These are phyloP conservation scores for Lathyrus tuberosus DNA, from an alignment of 306 rosid genomes.

Conservation along the genomic window DNA sequence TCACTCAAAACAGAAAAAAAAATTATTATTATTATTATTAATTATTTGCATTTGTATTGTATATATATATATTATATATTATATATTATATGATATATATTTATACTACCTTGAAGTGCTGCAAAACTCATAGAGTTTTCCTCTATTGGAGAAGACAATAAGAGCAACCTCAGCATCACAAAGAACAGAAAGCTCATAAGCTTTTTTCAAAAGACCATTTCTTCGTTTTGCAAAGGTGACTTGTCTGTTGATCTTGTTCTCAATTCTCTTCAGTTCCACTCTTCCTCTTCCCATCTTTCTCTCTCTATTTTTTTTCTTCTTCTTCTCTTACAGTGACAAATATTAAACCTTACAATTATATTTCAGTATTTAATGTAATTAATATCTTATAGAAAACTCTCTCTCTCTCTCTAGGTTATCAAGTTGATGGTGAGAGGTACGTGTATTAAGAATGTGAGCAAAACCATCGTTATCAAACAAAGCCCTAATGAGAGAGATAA, in stretches of 20 bases:
- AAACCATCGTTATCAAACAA: conserved; percentile 41
- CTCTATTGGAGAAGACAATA: conserved; percentile 99
- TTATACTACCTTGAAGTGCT: conserved; percentile 75
- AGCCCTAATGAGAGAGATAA: conserved; percentile 36
- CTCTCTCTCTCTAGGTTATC: conserved; percentile 19
- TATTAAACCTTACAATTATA: no score
- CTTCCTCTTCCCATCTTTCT: conserved; percentile 65
- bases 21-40: no score
- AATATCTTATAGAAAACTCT: not conserved
- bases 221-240: conserved; percentile 96
- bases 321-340: no score
- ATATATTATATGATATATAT: no score
- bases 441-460: conserved; percentile 35
- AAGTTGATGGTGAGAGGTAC: not conserved
- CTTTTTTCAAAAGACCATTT: conserved; percentile 96
- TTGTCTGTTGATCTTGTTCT: conserved; percentile 97
- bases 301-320: not conserved
- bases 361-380: no score
- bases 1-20: no score
- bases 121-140: conserved; percentile 98
- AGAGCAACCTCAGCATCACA: conserved; percentile 98
- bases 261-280: conserved; percentile 78
- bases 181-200: conserved; percentile 95
- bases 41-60: no score
- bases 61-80: no score